Evolutionary conservation across 352 stramenopile species (phyloP).

Genomic region (Aphanomyces stellatus): DNA sequence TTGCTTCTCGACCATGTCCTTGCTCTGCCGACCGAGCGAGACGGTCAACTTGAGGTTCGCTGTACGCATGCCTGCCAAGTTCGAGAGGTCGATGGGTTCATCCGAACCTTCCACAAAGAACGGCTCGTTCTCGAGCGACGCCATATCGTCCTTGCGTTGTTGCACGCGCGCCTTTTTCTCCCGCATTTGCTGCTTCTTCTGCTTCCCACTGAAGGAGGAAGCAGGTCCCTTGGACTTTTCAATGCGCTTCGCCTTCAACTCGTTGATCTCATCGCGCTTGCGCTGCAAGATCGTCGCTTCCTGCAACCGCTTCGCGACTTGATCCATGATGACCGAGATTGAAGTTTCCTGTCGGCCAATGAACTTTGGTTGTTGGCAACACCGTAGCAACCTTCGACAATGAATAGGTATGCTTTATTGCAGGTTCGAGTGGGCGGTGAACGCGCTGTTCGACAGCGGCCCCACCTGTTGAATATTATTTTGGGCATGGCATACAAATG

Average conservation of each 20-base stretch:
- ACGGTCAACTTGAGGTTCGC: conserved; percentile 60
- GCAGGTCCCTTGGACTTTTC: conserved; percentile 45
- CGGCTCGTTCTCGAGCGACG: conserved; percentile 29
- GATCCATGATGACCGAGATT: conserved; percentile 8
- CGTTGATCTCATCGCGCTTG: conserved; percentile 64
- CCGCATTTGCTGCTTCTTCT: conserved; percentile 80
- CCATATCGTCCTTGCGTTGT: conserved; percentile 49
- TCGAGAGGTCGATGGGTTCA: conserved; percentile 26
- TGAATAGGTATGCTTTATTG: background rate
- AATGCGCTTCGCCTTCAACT: conserved; percentile 72
- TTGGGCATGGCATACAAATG: background rate
- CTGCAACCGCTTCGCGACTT: conserved; percentile 25
- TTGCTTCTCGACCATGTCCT: conserved; percentile 71
- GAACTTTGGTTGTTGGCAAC: background rate
- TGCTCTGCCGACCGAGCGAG: conserved; percentile 73
- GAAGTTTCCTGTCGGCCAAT: no score
- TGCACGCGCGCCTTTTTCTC: conserved; percentile 71
- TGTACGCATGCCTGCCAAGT: conserved; percentile 19
- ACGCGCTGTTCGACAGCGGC: no score
- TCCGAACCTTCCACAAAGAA: conserved; percentile 24
- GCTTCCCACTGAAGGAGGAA: conserved; percentile 68
- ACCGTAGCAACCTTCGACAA: background rate
- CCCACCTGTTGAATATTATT: background rate
- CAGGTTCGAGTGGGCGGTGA: background rate
- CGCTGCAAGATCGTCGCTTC: conserved; percentile 58